These are phyloP conservation scores for Penicillium roqueforti DNA, from an alignment of 495 filamentous ascomycete species.

Conservation along the genomic window DNA sequence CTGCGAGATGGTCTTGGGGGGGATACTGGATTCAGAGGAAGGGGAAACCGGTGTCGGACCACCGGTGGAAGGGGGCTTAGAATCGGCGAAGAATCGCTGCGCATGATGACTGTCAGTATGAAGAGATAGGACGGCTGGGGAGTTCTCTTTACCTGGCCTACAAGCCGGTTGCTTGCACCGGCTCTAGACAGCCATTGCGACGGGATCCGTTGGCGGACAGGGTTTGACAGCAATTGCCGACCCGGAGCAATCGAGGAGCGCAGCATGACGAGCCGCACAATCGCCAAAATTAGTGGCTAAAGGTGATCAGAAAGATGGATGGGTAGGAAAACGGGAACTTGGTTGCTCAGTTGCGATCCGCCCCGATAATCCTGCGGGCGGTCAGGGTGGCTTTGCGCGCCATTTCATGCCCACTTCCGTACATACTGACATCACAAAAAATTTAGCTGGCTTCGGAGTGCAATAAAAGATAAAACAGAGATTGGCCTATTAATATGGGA, in stretches of 20 bases:
- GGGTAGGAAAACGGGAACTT: conserved; percentile 35
- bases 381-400: conserved; percentile 21
- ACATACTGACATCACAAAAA: neutral
- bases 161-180: conserved; percentile 41
- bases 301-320: conserved; percentile 28
- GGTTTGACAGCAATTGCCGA: conserved; percentile 42
- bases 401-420: conserved; percentile 4
- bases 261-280: conserved; percentile 49
- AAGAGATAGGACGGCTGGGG: conserved; percentile 9
- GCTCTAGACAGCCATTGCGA: conserved; percentile 46
- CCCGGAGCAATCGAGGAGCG: conserved; percentile 45
- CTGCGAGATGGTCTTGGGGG: conserved; percentile 58
- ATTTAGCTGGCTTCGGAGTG: neutral
- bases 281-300: conserved; percentile 31
- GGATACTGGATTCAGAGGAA: conserved; percentile 51
- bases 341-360: conserved; percentile 42
- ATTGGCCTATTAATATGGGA: neutral
- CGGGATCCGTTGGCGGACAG: conserved; percentile 41
- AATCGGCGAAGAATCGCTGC: conserved; percentile 46
- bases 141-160: conserved; percentile 42
- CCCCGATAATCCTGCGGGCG: conserved; percentile 42
- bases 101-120: neutral
- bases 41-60: conserved; percentile 41
- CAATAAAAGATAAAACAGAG: neutral
- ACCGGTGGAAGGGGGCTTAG: conserved; percentile 31